Percentiles rank a stretch among this genome's conserved stretches.
Conservation (phyloP, 2,329 filamentous ascomycete genomes). For the Coniochaeta prunicola region DNA sequence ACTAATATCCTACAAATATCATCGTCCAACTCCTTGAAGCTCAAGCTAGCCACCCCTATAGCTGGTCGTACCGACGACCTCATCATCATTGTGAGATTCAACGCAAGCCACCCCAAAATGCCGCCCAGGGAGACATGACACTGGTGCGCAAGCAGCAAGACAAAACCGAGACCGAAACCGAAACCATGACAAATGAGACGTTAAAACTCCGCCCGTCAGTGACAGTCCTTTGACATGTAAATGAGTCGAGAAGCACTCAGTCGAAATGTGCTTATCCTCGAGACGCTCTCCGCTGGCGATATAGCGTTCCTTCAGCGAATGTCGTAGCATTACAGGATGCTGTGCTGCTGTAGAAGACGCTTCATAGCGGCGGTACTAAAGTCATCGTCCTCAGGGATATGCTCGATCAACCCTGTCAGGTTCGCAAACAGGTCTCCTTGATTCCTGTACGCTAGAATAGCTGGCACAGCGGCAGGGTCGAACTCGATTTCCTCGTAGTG, state of each 20-base stretch:
- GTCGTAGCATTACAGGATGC: conserved; percentile 34
- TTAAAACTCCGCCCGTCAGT: not conserved
- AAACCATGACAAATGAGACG: not conserved
- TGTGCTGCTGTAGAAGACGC: conserved; percentile 44
- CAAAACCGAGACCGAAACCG: not conserved
- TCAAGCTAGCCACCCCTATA: not conserved
- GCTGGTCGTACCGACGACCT: not conserved
- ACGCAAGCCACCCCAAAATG: not conserved
- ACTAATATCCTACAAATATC: not conserved
- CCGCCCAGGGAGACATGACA: not conserved
- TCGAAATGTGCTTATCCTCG: not conserved
- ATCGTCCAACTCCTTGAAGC: not conserved
- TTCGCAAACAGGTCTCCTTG: conserved; percentile 87
- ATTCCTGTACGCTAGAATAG: conserved; percentile 80
- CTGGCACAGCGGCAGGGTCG: conserved; percentile 79
- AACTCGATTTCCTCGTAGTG: conserved; percentile 92
- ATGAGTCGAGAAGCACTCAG: not conserved
- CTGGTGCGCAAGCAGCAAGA: not conserved
- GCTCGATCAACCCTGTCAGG: conserved; percentile 76
- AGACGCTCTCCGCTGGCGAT: not conserved
- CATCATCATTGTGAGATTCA: not conserved
- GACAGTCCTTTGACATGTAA: not conserved
- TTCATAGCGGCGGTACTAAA: conserved; percentile 49
- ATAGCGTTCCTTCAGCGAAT: not conserved
- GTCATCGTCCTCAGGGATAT: conserved; percentile 65